Evolutionary conservation across 495 filamentous ascomycete species (phyloP).

Genomic region (Xylaria bambusicola): DNA sequence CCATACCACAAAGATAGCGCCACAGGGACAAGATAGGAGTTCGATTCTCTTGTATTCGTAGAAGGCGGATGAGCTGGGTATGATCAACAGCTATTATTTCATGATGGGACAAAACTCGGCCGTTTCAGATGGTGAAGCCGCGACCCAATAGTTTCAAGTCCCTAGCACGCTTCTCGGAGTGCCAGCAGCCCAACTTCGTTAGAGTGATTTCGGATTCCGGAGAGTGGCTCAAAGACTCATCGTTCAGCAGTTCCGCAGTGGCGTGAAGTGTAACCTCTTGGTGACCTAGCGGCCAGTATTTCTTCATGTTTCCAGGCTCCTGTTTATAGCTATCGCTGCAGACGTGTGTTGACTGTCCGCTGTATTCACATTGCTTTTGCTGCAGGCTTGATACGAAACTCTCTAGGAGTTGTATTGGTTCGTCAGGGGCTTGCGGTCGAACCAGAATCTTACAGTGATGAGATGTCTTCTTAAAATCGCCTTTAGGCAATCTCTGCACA

Average conservation of each 20-base stretch:
- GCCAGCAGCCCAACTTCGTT: constrained; percentile 13
- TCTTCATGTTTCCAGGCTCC: neutral
- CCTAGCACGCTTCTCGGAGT: neutral
- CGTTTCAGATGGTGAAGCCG: neutral
- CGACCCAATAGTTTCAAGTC: neutral
- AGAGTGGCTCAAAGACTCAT: constrained; percentile 16
- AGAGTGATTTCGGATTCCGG: constrained; percentile 7
- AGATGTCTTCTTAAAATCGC: neutral
- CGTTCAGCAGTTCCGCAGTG: constrained; percentile 10
- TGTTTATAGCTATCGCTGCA: constrained; percentile 4
- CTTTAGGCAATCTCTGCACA: neutral
- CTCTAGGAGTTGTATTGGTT: neutral
- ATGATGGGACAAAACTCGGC: neutral
- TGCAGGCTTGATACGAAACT: neutral
- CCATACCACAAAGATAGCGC: too few species aligned
- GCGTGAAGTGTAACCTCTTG: neutral
- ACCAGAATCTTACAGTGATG: neutral
- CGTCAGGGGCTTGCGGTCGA: neutral
- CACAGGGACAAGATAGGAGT: too few species aligned
- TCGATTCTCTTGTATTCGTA: too few species aligned
- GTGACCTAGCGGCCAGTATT: neutral
- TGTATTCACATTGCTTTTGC: neutral
- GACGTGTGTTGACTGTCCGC: neutral
- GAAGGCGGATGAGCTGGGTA: neutral
- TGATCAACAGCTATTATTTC: neutral